Percentiles rank a stretch among this genome's conserved stretches.
Evolutionary conservation across 176 grass and related monocot genomes (phyloP).

Genomic region (Musa itinerans): DNA sequence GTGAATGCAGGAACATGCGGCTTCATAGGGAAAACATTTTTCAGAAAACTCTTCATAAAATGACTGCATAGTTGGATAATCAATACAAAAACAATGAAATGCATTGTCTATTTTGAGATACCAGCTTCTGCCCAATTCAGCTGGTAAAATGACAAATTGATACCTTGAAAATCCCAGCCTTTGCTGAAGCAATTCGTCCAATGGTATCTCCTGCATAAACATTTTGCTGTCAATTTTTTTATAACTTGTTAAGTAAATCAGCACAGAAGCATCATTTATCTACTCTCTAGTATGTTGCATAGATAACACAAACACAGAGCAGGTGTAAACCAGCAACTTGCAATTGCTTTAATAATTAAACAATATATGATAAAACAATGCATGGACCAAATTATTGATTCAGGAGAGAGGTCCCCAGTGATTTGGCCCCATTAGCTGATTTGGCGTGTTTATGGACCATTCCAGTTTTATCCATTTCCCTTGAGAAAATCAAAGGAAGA

Average conservation of each 20-base stretch:
- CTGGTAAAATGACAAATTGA: background rate
- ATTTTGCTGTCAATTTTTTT: background rate
- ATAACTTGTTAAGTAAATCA: too few relatives aligned
- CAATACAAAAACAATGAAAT: conserved; percentile 26
- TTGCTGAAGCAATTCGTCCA: conserved; percentile 17
- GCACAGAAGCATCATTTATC: background rate
- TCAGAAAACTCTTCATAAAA: conserved; percentile 33
- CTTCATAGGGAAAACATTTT: conserved; percentile 30
- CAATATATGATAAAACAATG: background rate
- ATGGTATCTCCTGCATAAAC: conserved; percentile 23
- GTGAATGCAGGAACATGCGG: conserved; percentile 32
- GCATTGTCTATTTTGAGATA: conserved; percentile 7
- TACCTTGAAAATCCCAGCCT: conserved; percentile 29
- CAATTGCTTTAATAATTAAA: background rate
- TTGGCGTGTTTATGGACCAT: background rate
- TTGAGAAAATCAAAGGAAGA: background rate
- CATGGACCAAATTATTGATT: background rate
- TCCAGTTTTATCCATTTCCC: background rate
- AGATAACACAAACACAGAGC: background rate
- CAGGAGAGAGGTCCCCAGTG: background rate
- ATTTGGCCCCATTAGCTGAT: background rate
- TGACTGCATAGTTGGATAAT: conserved; percentile 26
- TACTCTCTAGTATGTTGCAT: background rate
- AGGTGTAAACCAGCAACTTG: background rate
- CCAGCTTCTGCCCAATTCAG: background rate